Percentiles rank a stretch among this genome's conserved stretches.
These are phyloP conservation scores for Eucalyptus curtisii DNA, from an alignment of 345 rosid species.

Conservation along the genomic window DNA sequence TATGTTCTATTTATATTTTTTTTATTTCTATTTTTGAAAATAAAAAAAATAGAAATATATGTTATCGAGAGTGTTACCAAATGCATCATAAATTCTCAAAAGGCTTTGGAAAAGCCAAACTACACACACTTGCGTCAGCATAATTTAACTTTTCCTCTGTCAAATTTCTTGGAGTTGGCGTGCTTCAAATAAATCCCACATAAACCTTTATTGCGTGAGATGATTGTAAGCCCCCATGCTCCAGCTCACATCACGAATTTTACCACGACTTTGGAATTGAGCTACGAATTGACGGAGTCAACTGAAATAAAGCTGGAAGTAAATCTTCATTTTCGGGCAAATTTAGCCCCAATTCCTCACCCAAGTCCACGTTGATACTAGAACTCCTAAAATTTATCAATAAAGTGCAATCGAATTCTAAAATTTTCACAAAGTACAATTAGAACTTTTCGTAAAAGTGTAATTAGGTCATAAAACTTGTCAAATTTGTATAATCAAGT, in stretches of 20 bases:
- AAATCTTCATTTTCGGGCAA: not conserved
- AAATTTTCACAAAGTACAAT: too few species aligned
- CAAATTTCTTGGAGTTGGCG: not conserved
- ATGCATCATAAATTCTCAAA: too few species aligned
- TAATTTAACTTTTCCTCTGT: not conserved
- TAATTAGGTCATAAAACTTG: too few species aligned
- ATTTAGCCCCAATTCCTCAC: not conserved
- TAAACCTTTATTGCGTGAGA: not conserved
- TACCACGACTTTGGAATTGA: not conserved
- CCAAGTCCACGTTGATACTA: not conserved
- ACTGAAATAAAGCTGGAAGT: not conserved
- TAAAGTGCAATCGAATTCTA: fast-evolving
- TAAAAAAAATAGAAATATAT: too few species aligned
- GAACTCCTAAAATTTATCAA: fast-evolving
- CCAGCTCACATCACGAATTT: not conserved
- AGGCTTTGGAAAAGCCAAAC: too few species aligned
- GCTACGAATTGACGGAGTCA: not conserved
- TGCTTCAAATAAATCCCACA: not conserved
- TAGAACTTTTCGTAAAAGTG: too few species aligned
- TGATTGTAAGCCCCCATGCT: not conserved
- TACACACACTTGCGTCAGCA: not conserved
- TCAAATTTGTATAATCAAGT: too few species aligned
- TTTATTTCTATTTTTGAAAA: too few species aligned
- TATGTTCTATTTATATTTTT: too few species aligned
- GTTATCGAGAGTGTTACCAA: too few species aligned